Conservation (phyloP, 1,139 yeast genomes). For the Pichia sp. region DNA sequence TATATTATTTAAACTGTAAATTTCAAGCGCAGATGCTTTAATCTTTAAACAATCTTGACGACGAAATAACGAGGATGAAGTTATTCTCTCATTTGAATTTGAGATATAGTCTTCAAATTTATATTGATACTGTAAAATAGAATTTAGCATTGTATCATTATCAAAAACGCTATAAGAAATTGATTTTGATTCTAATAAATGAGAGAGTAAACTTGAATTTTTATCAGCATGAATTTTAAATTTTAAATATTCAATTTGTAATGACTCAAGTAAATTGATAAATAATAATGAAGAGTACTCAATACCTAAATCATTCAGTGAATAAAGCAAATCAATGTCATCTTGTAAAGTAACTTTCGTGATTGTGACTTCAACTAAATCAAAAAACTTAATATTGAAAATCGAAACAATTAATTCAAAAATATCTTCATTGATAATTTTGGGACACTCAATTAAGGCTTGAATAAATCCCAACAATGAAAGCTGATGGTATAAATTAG, state of each 20-base stretch:
- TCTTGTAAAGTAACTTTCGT: constrained; percentile 10
- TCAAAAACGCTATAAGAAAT: constrained; percentile 8
- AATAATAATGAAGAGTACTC: constrained; percentile 28
- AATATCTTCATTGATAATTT: constrained; percentile 31
- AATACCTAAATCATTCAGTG: constrained; percentile 22
- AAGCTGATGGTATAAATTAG: constrained; percentile 35
- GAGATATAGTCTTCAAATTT: constrained; percentile 19
- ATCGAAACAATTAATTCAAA: constrained; percentile 38
- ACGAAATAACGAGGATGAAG: constrained; percentile 22
- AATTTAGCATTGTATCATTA: constrained; percentile 23
- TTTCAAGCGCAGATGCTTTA: constrained; percentile 38
- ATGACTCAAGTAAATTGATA: constrained; percentile 21
- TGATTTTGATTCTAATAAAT: constrained; percentile 15
- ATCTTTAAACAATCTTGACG: constrained; percentile 35
- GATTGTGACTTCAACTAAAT: constrained; percentile 19
- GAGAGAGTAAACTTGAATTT: constrained; percentile 12
- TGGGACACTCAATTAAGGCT: constrained; percentile 36
- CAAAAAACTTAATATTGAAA: constrained; percentile 32
- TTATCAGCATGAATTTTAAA: constrained; percentile 10
- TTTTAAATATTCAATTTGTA: constrained; percentile 23
- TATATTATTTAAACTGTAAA: constrained; percentile 35
- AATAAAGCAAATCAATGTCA: constrained; percentile 12
- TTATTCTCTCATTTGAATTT: constrained; percentile 21
- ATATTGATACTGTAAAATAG: constrained; percentile 24
- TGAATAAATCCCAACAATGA: constrained; percentile 42